These are phyloP conservation scores for Lanzia echinophila DNA, from an alignment of 2,329 filamentous ascomycete genomes.

Conservation along the genomic window DNA sequence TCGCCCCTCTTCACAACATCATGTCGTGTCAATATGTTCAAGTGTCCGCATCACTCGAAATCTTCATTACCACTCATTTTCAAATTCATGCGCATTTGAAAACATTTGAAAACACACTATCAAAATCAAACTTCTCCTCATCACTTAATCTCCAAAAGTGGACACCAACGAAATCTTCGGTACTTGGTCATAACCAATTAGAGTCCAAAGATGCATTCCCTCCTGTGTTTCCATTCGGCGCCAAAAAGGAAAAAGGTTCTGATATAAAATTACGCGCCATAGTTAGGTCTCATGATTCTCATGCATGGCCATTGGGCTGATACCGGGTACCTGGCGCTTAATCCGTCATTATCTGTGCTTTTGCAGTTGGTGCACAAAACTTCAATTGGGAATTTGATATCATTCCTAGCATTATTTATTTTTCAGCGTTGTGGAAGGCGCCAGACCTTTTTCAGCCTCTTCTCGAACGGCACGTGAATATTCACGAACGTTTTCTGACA, in stretches of 20 bases:
- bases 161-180: background rate
- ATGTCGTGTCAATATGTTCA: slow-evolving; percentile 8
- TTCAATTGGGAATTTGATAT: background rate
- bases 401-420: background rate
- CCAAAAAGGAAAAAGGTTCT: background rate
- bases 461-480: background rate
- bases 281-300: background rate
- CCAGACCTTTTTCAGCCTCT: no score
- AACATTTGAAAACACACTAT: background rate
- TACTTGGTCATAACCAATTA: slow-evolving; percentile 2
- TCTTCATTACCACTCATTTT: slow-evolving; percentile 5
- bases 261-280: slow-evolving; percentile 1
- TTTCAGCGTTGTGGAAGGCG: background rate
- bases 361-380: background rate
- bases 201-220: background rate
- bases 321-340: slow-evolving; percentile 10
- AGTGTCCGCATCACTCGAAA: background rate
- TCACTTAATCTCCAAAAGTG: background rate
- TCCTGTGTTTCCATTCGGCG: slow-evolving; percentile 1
- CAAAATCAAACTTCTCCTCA: background rate
- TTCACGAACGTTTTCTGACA: background rate
- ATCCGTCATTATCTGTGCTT: background rate
- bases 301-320: background rate
- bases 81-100: slow-evolving; percentile 1
- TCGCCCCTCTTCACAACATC: slow-evolving; percentile 3